phyloP scores from a whole-genome alignment of 225 moss, liverwort and hornwort species.

The Sphagnum tenellum region DNA sequence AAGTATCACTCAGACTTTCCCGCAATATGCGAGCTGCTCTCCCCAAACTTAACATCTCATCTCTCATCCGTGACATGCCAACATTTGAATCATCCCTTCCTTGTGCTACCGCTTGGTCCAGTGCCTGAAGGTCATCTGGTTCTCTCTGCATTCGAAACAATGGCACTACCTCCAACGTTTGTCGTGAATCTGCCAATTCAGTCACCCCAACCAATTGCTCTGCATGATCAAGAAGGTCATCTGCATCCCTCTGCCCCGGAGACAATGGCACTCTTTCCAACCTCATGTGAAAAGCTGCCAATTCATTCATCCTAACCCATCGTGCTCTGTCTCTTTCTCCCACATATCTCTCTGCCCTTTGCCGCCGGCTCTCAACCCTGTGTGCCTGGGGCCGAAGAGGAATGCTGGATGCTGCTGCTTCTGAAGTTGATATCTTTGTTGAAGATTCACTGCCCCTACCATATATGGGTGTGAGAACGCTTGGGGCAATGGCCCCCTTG shows the following conservation, averaged over 20 bases:
- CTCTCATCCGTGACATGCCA: no score
- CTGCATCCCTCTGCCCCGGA: conserved; percentile 35
- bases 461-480: conserved; percentile 65
- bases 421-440: conserved; percentile 36
- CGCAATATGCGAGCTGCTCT: no score
- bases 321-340: conserved; percentile 49
- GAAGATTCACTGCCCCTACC: conserved; percentile 50
- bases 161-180: background rate
- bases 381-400: conserved; percentile 56
- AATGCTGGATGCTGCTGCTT: conserved; percentile 40
- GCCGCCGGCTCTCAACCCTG: conserved; percentile 59
- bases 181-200: background rate
- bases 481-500: conserved; percentile 67
- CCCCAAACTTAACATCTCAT: no score
- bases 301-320: no score
- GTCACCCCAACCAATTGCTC: background rate
- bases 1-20: no score
- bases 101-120: no score
- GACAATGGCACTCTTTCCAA: conserved; percentile 37
- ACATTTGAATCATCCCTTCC: no score
- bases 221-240: conserved; percentile 1
- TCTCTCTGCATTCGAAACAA: conserved; percentile 5
- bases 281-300: no score
- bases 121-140: no score
- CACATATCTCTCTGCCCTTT: conserved; percentile 47